Evolutionary conservation across 352 stramenopile species (phyloP).

Genomic region (Phytophthora constricta): DNA sequence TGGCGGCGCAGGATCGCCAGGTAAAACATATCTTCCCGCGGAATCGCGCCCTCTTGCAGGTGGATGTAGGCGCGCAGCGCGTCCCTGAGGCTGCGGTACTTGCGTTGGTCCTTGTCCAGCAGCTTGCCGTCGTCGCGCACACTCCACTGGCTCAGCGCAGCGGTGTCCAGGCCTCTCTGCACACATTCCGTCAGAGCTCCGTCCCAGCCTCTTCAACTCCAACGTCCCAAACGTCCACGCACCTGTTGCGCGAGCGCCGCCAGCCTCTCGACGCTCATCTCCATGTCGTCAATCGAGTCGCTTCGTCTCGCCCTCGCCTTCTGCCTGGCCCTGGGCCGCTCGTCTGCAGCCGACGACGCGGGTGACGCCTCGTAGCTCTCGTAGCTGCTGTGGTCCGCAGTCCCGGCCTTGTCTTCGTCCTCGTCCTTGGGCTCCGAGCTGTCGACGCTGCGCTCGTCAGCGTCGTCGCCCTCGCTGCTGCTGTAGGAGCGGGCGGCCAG

Average conservation of each 20-base stretch:
- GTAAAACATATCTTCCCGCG: conserved; percentile 76
- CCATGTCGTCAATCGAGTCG: conserved; percentile 42
- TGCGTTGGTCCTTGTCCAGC: conserved; percentile 44
- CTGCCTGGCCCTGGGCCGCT: conserved; percentile 9
- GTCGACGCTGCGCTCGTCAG: conserved; percentile 7
- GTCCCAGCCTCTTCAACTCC: background rate
- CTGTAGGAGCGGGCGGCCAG: conserved; percentile 38
- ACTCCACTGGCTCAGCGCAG: conserved; percentile 44
- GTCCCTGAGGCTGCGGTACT: conserved; percentile 57
- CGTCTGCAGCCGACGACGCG: background rate
- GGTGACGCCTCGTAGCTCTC: conserved; percentile 1
- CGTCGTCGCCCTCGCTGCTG: conserved; percentile 27
- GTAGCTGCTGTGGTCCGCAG: background rate
- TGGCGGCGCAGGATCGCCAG: conserved; percentile 65
- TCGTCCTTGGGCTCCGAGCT: conserved; percentile 10
- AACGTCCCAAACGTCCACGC: background rate
- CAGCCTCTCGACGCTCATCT: conserved; percentile 42
- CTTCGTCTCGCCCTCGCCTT: background rate
- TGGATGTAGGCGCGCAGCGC: conserved; percentile 54
- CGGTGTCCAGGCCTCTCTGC: conserved; percentile 47
- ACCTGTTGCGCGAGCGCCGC: conserved; percentile 34
- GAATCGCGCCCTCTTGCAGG: conserved; percentile 43
- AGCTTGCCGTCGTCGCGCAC: conserved; percentile 50
- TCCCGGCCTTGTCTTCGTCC: conserved; percentile 5
- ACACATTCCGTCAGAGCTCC: background rate